Base-by-base conservation (phyloP, 2,329 filamentous ascomycete genomes). In the Penicillium sp. region DNA sequence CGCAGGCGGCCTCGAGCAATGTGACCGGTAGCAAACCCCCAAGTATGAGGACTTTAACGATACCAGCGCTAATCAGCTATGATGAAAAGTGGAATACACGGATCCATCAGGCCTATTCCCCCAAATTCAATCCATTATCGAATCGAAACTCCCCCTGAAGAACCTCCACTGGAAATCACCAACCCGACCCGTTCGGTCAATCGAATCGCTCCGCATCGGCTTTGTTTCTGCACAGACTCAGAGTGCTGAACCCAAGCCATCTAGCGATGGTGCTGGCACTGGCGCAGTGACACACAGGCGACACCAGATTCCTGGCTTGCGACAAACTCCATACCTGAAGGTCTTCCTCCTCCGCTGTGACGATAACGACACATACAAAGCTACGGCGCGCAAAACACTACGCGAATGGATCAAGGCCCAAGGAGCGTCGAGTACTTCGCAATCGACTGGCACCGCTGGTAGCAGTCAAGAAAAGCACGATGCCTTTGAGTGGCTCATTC, bases 131-230 rank as follows among this genome's bases (percentile, higher is more conserved):
- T 86, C 90, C 3, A 87, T 93, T 56, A 81, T 99, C 56, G 82
- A 90, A 41, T 82, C 89, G 43, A 89, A 90, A 53, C 82, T 98
- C 0, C 95, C 95, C 33, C 82, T 99, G 37, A 89, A 88, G 62
- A 96, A 98, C 69, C 86, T 99, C 46, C 91, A 98, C 71, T 99
- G 95, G 95, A 96, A 98, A 74, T 96, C 95, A 14, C 91, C 96
- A 59, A 89, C 89, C 27, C 89, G 95, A 0, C 95, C 95, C 2
- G 79, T 98, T 35, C 89, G 95, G 63, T 97, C 95, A 14, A 99
- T 99, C 73, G 89, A 92, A 69, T 93, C 91, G 13, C 85, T 99
- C 41, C 91, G 97, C 70, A 86, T 98, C 68, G 92, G 96, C 60
- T 86, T 98, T 57, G 81, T 93, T n/a, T 84, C 88, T 8, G 79